phyloP scores from a whole-genome alignment of 768 basidiomycete species.

The Cystobasidium onofrii region DNA sequence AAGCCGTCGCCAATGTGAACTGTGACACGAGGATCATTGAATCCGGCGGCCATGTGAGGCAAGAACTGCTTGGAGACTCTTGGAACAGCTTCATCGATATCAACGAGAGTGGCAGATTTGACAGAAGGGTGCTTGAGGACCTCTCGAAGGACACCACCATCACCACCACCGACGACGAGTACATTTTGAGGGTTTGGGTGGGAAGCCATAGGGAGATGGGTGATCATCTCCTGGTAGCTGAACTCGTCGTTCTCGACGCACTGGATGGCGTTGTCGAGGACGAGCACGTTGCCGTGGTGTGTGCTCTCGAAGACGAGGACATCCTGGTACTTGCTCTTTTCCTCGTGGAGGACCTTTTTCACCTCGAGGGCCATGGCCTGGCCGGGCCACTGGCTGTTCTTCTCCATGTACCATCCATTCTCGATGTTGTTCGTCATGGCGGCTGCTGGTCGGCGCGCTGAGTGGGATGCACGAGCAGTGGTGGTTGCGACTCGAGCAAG shows the following conservation, averaged over 20 bases:
- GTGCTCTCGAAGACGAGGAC: conserved; percentile 94
- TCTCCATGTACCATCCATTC: conserved; percentile 31
- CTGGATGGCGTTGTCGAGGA: conserved; percentile 90
- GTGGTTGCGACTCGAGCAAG: background rate
- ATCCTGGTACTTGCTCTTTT: conserved; percentile 89
- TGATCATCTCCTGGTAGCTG: conserved; percentile 81
- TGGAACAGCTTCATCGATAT: conserved; percentile 97
- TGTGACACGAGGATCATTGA: conserved; percentile 68
- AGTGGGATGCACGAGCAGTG: background rate
- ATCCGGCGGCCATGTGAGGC: conserved; percentile 82
- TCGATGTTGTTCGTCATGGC: conserved; percentile 7
- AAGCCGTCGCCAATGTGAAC: conserved; percentile 91
- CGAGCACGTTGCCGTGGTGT: conserved; percentile 92
- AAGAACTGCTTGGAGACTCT: conserved; percentile 88
- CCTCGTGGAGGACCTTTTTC: conserved; percentile 85
- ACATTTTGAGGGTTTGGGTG: conserved; percentile 95
- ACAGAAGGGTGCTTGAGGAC: conserved; percentile 88
- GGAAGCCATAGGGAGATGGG: conserved; percentile 87
- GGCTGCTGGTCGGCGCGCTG: background rate
- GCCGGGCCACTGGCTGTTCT: conserved; percentile 48
- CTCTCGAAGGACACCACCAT: conserved; percentile 95
- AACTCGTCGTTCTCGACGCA: conserved; percentile 98
- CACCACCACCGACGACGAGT: conserved; percentile 94
- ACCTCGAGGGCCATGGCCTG: conserved; percentile 97
- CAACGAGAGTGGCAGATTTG: conserved; percentile 85